phyloP scores from a whole-genome alignment of 139 green algal genomes.

The Picochlorum costavermella region DNA sequence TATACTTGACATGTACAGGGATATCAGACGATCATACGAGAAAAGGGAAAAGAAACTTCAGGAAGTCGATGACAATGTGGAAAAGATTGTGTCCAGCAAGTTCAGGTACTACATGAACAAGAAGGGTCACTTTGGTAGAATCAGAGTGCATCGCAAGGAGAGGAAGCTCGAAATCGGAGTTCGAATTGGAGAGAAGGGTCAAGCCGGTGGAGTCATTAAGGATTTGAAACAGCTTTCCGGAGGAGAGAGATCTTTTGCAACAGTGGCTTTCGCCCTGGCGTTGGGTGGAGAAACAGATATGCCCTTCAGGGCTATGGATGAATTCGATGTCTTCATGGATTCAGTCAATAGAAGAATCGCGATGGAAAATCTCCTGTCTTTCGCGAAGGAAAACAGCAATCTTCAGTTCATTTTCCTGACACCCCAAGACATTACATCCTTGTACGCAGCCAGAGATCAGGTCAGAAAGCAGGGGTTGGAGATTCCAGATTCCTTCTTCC shows the following conservation, averaged over 20 bases:
- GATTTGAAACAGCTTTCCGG: slow-evolving; percentile 63
- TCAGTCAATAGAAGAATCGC: slow-evolving; percentile 41
- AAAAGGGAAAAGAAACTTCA: slow-evolving; percentile 3
- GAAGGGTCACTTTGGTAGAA: slow-evolving; percentile 38
- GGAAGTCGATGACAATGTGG: slow-evolving; percentile 21
- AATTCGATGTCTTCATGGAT: slow-evolving; percentile 85
- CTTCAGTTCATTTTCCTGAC: slow-evolving; percentile 78
- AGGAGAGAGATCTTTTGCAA: slow-evolving; percentile 84
- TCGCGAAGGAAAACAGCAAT: slow-evolving; percentile 40
- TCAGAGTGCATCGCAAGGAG: slow-evolving; percentile 34
- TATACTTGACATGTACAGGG: background rate
- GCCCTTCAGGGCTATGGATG: slow-evolving; percentile 76
- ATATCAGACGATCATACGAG: background rate
- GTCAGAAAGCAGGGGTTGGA: background rate
- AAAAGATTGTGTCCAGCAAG: slow-evolving; percentile 12
- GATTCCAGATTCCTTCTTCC: slow-evolving; percentile 21
- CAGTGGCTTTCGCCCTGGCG: slow-evolving; percentile 77
- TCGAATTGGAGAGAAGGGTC: slow-evolving; percentile 11
- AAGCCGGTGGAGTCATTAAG: slow-evolving; percentile 15
- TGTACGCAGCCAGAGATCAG: slow-evolving; percentile 31
- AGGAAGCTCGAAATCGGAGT: slow-evolving; percentile 12
- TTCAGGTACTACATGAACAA: slow-evolving; percentile 33
- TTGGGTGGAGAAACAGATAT: slow-evolving; percentile 63
- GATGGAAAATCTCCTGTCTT: slow-evolving; percentile 66
- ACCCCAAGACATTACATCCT: slow-evolving; percentile 47